Conservation (phyloP, 306 rosid genomes). For the Cucumis cinereus region DNA sequence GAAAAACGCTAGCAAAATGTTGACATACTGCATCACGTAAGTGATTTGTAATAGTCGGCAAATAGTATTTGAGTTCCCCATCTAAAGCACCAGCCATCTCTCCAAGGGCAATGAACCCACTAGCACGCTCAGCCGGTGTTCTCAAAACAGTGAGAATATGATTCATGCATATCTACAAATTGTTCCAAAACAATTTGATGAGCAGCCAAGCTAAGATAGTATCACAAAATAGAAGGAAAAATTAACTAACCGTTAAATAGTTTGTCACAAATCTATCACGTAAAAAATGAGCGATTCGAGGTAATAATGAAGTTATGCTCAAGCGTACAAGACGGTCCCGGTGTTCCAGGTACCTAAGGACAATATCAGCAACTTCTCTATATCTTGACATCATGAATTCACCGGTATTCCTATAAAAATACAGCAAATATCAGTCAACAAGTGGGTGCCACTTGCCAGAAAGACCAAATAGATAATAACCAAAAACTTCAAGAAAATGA, state of each 20-base stretch:
- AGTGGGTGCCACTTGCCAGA: neutral
- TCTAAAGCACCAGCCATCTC: constrained; percentile 99
- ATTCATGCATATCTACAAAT: constrained; percentile 94
- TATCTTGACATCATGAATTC: constrained; percentile 99
- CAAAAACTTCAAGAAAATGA: neutral
- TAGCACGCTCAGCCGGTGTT: constrained; percentile 89
- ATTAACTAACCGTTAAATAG: constrained; percentile 62
- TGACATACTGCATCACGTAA: constrained; percentile 89
- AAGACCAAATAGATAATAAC: neutral
- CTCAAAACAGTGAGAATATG: constrained; percentile 88
- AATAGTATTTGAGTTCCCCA: constrained; percentile 78
- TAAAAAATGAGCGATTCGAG: constrained; percentile 93
- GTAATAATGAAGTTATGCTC: constrained; percentile 92
- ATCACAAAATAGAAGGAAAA: constrained; percentile 9
- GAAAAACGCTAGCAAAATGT: constrained; percentile 5
- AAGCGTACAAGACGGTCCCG: constrained; percentile 93
- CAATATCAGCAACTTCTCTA: constrained; percentile 96
- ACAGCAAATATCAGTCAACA: constrained; percentile 7
- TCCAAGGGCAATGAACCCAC: constrained; percentile 97
- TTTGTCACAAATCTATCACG: constrained; percentile 97
- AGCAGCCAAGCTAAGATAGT: neutral
- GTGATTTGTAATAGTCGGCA: constrained; percentile 76
- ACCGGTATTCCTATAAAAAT: constrained; percentile 77
- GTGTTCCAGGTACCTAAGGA: constrained; percentile 83
- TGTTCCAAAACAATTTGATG: constrained; percentile 5